These are phyloP conservation scores for Pseudogymnoascus sp. DNA, from an alignment of 2,329 filamentous ascomycete genomes.

Conservation along the genomic window DNA sequence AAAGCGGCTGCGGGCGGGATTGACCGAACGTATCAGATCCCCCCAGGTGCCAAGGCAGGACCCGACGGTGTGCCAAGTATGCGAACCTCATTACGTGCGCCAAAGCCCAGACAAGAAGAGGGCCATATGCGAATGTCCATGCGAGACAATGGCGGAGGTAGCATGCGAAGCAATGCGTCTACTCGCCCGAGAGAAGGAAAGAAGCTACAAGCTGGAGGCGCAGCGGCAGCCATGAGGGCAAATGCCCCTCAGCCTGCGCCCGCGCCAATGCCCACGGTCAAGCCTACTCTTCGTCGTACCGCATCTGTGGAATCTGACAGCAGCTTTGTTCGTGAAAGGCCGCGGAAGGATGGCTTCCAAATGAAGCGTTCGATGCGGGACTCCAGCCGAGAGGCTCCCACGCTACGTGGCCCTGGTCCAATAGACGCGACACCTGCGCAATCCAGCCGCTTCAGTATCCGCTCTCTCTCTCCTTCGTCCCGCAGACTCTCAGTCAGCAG, in stretches of 20 bases:
- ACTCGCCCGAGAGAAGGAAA: neutral
- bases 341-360: constrained; percentile 41
- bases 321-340: constrained; percentile 65
- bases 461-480: constrained; percentile 57
- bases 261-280: neutral
- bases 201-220: constrained; percentile 16
- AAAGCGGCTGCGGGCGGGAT: neutral
- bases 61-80: constrained; percentile 28
- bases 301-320: constrained; percentile 65
- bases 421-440: constrained; percentile 33
- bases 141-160: constrained; percentile 13
- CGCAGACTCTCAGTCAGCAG: constrained; percentile 34
- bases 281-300: constrained; percentile 39
- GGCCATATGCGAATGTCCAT: constrained; percentile 19
- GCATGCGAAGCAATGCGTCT: constrained; percentile 11
- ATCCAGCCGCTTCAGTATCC: constrained; percentile 59
- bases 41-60: constrained; percentile 25
- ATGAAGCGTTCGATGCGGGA: constrained; percentile 70
- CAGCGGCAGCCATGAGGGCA: constrained; percentile 12
- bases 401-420: constrained; percentile 24
- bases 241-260: neutral
- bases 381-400: constrained; percentile 22
- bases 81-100: constrained; percentile 40
- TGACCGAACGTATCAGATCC: constrained; percentile 34
- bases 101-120: constrained; percentile 16